These are phyloP conservation scores for Plantago major DNA, from an alignment of 257 asterid species.

Conservation along the genomic window DNA sequence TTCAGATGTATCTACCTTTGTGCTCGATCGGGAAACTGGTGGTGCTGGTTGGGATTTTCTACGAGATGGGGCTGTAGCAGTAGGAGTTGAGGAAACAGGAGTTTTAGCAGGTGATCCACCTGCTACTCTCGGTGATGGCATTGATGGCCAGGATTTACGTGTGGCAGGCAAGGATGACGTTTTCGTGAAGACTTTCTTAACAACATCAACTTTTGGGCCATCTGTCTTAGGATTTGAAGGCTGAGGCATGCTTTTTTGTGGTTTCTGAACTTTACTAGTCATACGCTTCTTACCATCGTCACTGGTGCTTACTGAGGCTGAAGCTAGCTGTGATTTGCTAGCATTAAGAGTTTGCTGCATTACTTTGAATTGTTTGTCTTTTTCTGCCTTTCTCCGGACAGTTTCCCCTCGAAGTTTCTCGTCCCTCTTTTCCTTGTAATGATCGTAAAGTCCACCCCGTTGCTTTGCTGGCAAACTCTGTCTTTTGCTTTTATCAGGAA, in stretches of 20 bases:
- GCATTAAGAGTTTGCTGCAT: conserved; percentile 45
- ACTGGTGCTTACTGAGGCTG: conserved; percentile 40
- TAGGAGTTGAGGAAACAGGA: conserved; percentile 36
- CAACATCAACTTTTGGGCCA: conserved; percentile 40
- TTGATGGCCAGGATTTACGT: conserved; percentile 87
- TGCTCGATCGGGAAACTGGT: conserved; percentile 40
- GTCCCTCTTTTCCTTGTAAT: conserved; percentile 71
- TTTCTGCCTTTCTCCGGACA: conserved; percentile 46
- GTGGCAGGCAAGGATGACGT: conserved; percentile 62
- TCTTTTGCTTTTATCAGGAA: conserved; percentile 43
- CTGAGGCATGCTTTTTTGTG: conserved; percentile 40
- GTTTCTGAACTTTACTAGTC: conserved; percentile 56
- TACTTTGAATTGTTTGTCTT: conserved; percentile 49
- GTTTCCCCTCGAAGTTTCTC: conserved; percentile 66
- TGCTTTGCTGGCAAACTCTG: conserved; percentile 51
- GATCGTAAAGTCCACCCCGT: conserved; percentile 62
- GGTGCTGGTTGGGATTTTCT: conserved; percentile 64
- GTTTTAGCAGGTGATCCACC: conserved; percentile 61
- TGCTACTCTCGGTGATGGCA: conserved; percentile 57
- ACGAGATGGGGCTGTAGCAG: conserved; percentile 45
- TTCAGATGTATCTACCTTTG: conserved; percentile 48
- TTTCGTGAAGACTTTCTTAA: conserved; percentile 53
- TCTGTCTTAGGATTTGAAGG: conserved; percentile 55
- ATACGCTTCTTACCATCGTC: conserved; percentile 42
- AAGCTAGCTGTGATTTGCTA: conserved; percentile 44